Evolutionary conservation across 2,329 filamentous ascomycete species (phyloP).

Genomic region (Colletotrichum kahawae): DNA sequence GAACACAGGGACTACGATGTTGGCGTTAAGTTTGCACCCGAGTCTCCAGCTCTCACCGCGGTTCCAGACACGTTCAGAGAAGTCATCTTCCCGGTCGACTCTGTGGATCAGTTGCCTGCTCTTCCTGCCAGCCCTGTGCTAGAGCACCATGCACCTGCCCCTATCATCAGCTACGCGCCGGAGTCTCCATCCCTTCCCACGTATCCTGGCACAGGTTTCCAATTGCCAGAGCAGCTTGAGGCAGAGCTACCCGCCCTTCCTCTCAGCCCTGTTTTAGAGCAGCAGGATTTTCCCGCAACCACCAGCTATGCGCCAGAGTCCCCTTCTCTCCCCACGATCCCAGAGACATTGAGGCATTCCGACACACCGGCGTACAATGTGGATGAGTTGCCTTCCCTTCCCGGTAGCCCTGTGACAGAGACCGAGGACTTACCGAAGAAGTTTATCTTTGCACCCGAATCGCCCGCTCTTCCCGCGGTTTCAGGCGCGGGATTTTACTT

Average conservation of each 20-base stretch:
- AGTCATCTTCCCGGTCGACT: not conserved
- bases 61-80: not conserved
- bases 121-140: constrained; percentile 15
- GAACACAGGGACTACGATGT: not conserved
- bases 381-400: not conserved
- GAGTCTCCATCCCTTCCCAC: not conserved
- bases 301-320: not conserved
- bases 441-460: not conserved
- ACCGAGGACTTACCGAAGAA: not conserved
- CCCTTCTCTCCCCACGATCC: not conserved
- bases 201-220: not conserved
- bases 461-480: not conserved
- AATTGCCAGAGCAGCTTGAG: not conserved
- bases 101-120: constrained; percentile 8
- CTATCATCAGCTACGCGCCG: not conserved
- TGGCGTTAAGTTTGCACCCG: not conserved
- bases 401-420: not conserved
- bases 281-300: not conserved
- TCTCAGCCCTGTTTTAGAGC: not conserved
- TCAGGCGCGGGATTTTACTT: not conserved
- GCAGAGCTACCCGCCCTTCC: constrained; percentile 3
- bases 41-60: not conserved
- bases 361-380: not conserved
- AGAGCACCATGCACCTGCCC: not conserved
- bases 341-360: not conserved